Base-by-base conservation (phyloP, 2,329 filamentous ascomycete species). In the Aspergillus sp. region DNA sequence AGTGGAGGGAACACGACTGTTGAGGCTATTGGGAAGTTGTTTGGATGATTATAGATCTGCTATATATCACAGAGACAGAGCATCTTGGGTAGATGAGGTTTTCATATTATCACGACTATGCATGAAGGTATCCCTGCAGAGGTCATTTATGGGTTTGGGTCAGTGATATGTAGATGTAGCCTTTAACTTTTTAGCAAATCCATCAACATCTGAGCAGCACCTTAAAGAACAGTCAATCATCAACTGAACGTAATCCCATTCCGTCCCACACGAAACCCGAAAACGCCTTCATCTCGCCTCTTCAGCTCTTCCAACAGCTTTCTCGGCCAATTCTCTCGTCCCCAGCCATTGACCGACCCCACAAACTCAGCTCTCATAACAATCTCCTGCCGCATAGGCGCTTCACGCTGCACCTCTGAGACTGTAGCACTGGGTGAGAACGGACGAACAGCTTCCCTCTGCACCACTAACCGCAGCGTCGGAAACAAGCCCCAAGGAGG, bases 1-100 rank as follows among this genome's bases (percentile, higher is more conserved):
- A 86, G 82, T 66, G 87, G 87, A n/a, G 87, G 87, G 0, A 89
- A 89, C 72, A 89, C 86, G 2, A 88, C 86, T 0, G 78, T 89
- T 11, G 86, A 89, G 69, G 85, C 84, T 1, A 83, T 89, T 66
- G 78, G 74, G 25, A 83, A 84, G 73, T 74, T 89, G 46, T 88
- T 86, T 52, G 43, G 54, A 31, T 69, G 46, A 63, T 50, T 45
- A 34, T 8, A 13, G 13, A 15, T 41, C 34, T 41, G 34, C 4
- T 41, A 13, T 41, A 5, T 41, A 41, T 41, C 34, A 28, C 13
- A 3, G 34, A 43, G n/a, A 48, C 23, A 22, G 17, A 41, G 19
- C 17, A n/a, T 57, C 28, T 41, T 23, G 7, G 23, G 17, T 48
- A 23, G 11, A 50, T 22, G 25, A 8, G 22, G 11, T 25, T 28